Evolutionary conservation across 352 stramenopile genomes (phyloP), one percentile per base, ranked within the genome.

Genomic region (Phytophthora litchii): DNA sequence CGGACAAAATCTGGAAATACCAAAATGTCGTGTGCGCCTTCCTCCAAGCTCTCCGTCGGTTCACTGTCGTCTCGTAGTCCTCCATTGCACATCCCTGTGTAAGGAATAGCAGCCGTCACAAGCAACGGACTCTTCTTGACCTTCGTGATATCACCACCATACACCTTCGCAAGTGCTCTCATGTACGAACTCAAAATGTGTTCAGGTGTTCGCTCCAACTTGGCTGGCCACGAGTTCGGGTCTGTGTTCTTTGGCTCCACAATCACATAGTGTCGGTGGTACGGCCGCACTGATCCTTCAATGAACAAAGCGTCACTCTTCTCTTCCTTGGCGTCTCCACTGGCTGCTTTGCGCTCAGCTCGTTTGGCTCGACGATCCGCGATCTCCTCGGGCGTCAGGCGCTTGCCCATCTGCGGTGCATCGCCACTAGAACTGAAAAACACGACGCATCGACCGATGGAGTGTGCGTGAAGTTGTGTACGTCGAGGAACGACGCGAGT

Each of bases 1-100:
- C 78, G 81, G 42, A 92, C 48, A 16, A 67, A 70, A n/a, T 91
- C 80, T 1, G 83, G 83, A 44, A 91, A 90, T 37, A 92, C 69
- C 21, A 92, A 56, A 25, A 90, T 55, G 42, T 92, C 83, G 50
- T 92, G 83, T 2, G 58, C 50, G 3, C 49, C 50, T 23, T 65
- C 50, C 25, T 67, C 48, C 19, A 23, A 20, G 3, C 12, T 41
- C 13, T 67, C 41, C 25, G 5, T 44, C 16, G 43, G 16, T 9
- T 50, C 37, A 20, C 12, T 40, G 19, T 48, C 46, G 13, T 40
- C 11, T 3, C 27, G 16, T 7, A 53, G 35, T 21, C 8, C 51
- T 14, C 45, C 44, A 41, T 2, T 32, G 35, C 31, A 70, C 40
- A 52, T 34, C 2, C 52, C 46, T 6, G 49, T 69, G 64, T 80